These are phyloP conservation scores for Litsea cubeba DNA, from an alignment of 164 flowering plant genomes.

Conservation along the genomic window DNA sequence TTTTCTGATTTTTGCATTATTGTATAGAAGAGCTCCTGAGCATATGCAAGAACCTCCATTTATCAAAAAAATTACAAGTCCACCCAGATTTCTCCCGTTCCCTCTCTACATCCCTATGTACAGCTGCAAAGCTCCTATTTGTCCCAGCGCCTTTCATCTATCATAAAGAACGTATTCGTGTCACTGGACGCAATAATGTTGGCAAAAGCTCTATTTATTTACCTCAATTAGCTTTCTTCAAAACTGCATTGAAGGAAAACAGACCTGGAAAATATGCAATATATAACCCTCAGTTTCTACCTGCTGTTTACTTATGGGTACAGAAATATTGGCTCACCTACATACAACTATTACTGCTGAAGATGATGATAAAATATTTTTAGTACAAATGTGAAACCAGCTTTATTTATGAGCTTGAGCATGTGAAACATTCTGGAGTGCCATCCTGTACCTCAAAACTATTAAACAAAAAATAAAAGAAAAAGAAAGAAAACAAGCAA, in stretches of 20 bases:
- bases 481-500: no score
- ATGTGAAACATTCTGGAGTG: background rate
- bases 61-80: slow-evolving; percentile 54
- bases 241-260: slow-evolving; percentile 28
- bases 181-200: slow-evolving; percentile 56
- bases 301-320: background rate
- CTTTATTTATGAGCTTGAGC: background rate
- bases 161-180: slow-evolving; percentile 84
- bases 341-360: background rate
- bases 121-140: slow-evolving; percentile 87
- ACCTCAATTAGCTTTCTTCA: slow-evolving; percentile 49
- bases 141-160: slow-evolving; percentile 97
- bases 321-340: background rate
- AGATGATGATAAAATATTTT: background rate
- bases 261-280: slow-evolving; percentile 21
- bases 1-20: slow-evolving; percentile 48
- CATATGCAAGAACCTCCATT: slow-evolving; percentile 69
- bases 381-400: background rate
- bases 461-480: no score
- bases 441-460: background rate
- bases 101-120: slow-evolving; percentile 88
- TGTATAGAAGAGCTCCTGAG: slow-evolving; percentile 49
- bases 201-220: slow-evolving; percentile 46
- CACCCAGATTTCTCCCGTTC: slow-evolving; percentile 73
- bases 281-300: slow-evolving; percentile 5